Evolutionary conservation across 2,329 filamentous ascomycete genomes (phyloP).

Genomic region (Diaporthe nobilis): DNA sequence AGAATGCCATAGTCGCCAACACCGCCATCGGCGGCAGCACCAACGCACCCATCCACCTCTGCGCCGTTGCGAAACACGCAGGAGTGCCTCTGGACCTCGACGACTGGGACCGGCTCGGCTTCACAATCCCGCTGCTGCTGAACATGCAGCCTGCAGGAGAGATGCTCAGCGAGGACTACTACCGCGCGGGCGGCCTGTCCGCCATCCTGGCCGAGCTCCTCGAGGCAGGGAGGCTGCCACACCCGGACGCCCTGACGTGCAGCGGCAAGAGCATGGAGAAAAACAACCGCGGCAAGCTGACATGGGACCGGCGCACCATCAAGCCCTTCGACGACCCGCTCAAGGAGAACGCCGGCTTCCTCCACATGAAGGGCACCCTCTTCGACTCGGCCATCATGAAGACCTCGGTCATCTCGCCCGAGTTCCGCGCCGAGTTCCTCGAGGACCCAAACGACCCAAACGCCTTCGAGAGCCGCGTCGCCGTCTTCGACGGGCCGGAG

Average conservation of each 20-base stretch:
- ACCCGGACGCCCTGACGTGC: constrained; percentile 55
- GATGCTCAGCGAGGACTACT: constrained; percentile 49
- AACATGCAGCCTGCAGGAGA: constrained; percentile 70
- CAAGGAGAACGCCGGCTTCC: constrained; percentile 64
- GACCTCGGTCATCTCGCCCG: constrained; percentile 62
- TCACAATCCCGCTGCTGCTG: constrained; percentile 63
- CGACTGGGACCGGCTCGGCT: constrained; percentile 68
- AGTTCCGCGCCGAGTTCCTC: constrained; percentile 61
- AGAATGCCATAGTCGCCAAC: constrained; percentile 69
- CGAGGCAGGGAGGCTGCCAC: constrained; percentile 52
- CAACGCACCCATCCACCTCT: constrained; percentile 70
- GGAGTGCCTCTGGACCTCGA: constrained; percentile 64
- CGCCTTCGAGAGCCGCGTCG: constrained; percentile 62
- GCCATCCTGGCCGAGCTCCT: constrained; percentile 68
- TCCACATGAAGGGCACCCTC: constrained; percentile 62
- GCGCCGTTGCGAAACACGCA: constrained; percentile 67
- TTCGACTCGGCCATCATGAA: constrained; percentile 69
- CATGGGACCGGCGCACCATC: constrained; percentile 66
- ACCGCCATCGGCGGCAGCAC: constrained; percentile 70
- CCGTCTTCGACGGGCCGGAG: constrained; percentile 66
- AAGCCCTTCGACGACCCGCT: constrained; percentile 60
- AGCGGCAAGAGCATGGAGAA: constrained; percentile 61
- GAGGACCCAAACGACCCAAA: constrained; percentile 60
- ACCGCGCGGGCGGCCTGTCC: constrained; percentile 38
- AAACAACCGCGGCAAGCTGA: constrained; percentile 59